A percentile compares a stretch with the other conserved stretches of the same genome.
phyloP scores from a whole-genome alignment of 2,329 filamentous ascomycete genomes.

The Diaporthe ilicicola region DNA sequence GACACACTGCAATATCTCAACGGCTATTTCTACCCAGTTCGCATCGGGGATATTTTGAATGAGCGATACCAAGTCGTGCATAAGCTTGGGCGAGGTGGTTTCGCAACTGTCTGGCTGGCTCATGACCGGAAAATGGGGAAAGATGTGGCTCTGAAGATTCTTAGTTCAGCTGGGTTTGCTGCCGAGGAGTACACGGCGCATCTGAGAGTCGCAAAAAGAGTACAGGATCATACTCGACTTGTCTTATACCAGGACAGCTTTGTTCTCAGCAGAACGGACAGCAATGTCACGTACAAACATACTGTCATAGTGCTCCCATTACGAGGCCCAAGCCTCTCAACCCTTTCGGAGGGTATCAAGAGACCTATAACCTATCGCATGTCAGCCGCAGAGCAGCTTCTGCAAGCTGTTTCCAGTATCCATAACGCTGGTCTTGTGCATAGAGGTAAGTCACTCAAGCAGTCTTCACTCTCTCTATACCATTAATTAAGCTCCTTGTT shows the following conservation, averaged over 20 bases:
- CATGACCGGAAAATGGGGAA: neutral
- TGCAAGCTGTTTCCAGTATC: neutral
- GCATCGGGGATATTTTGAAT: neutral
- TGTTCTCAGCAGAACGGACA: neutral
- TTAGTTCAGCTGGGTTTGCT: neutral
- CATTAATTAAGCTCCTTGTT: neutral
- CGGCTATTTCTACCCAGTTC: neutral
- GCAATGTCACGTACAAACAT: neutral
- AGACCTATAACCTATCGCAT: neutral
- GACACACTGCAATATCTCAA: neutral
- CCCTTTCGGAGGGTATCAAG: neutral
- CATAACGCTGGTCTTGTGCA: neutral
- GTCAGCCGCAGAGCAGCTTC: neutral
- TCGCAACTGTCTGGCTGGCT: conserved; percentile 1
- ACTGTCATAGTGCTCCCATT: neutral
- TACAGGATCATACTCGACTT: neutral
- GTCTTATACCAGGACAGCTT: neutral
- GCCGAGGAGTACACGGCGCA: neutral
- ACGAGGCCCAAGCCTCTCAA: neutral
- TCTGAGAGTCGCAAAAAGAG: neutral
- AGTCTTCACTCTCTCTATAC: neutral
- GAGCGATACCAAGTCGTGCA: neutral
- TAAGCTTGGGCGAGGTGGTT: neutral
- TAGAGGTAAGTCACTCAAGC: neutral
- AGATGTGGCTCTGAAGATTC: neutral